Base-by-base conservation (phyloP, 73 alveolate species). In the Paramecium primaurelia region DNA sequence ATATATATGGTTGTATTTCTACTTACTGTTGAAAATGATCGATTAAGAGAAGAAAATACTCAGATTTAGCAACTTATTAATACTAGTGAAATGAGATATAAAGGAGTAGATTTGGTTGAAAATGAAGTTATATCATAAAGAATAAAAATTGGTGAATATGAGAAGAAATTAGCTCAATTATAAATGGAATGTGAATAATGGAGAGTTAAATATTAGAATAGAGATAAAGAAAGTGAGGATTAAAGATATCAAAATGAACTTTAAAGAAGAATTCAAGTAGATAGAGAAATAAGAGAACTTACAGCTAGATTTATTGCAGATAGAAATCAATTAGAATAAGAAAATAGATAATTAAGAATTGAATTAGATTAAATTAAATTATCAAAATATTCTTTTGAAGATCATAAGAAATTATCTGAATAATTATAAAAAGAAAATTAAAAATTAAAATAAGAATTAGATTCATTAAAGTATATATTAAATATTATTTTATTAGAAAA, bases 241-340 rank as follows among this genome's bases (percentile, higher is more conserved):
- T 8, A 25, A 12, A 80, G 91, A 80, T 80, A 80, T 80, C 49
- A 80, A 47, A 42, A 80, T 42, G 91, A 80, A 26, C 51, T 80
- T 9, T 47, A 42, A 47, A 40, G 77, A 40, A 42, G 91, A 22
- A 42, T 80, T 3, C 18, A 42, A 36, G 26, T 80, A 7, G 91
- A 80, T 47, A 22, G 91, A 47, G 91, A 80, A 80, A 80, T 80
- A 8, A 0, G 91, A 80, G 91, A 80, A 49, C 45, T 80, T 10
- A 80, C 91, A 45, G 91, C 91, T 5, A 42, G 73, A 80, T 80
- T 80, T 30, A 80, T 80, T 14, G 49, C 71, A 10, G 91, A 80
- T 80, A 80, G 91, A 80, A 80, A 80, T 80, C 58, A 80, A 80
- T 49, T 80, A 25, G 91, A 80, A 42, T 26, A 42, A 80, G 71